Percentiles rank a stretch among this genome's conserved stretches.
Evolutionary conservation across 306 rosid genomes (phyloP).

Genomic region (Inga laurina): DNA sequence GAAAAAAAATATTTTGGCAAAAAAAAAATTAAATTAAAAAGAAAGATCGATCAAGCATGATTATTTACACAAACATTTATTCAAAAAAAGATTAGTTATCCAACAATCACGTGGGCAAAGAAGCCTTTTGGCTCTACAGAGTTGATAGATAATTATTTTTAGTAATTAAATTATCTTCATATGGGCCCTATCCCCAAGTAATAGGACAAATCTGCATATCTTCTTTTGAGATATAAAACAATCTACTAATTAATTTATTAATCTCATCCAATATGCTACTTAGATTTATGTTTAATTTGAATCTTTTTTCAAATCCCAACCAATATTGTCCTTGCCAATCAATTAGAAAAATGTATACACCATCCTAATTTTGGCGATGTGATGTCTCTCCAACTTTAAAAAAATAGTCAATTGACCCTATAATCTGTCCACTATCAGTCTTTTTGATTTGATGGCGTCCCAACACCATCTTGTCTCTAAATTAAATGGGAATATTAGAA

Average conservation of each 20-base stretch:
- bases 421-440: not conserved
- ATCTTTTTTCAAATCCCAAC: conserved; percentile 41
- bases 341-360: no score
- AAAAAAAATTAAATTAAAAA: not conserved
- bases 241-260: conserved; percentile 1
- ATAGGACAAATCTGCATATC: conserved; percentile 57
- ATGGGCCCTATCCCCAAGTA: conserved; percentile 27
- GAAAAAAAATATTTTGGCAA: not conserved
- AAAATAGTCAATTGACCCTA: not conserved
- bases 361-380: not conserved
- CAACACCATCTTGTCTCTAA: not conserved
- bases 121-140: not conserved
- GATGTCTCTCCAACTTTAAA: not conserved
- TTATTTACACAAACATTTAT: not conserved
- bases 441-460: not conserved
- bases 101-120: not conserved
- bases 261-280: conserved; percentile 16
- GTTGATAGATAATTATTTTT: not conserved
- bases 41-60: no score
- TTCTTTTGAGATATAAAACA: not conserved
- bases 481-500: not conserved
- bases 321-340: conserved; percentile 27
- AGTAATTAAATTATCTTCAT: not conserved
- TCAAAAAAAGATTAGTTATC: not conserved
- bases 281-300: not conserved